These are phyloP conservation scores for Citrus sp. DNA, from an alignment of 345 rosid species.

Conservation along the genomic window DNA sequence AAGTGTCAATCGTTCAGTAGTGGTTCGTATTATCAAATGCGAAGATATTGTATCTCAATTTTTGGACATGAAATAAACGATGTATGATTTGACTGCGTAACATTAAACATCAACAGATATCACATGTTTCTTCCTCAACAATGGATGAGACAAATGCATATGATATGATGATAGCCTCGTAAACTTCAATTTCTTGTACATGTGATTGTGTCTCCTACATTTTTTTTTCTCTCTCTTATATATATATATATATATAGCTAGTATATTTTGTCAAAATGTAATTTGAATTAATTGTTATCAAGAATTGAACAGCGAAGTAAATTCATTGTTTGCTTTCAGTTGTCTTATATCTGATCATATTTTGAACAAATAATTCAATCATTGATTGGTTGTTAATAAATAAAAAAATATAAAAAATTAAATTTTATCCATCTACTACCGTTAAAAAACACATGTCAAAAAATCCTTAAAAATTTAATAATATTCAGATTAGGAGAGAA, in stretches of 20 bases:
- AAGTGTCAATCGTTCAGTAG: background rate
- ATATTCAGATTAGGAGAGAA: accelerated
- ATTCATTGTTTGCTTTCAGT: no score
- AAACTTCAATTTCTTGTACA: background rate
- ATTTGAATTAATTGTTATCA: background rate
- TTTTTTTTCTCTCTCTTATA: no score
- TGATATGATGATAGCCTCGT: background rate
- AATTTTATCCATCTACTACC: accelerated
- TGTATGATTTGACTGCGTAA: background rate
- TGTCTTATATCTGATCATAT: no score
- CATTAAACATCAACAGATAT: background rate
- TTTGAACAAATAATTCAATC: accelerated
- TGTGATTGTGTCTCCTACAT: no score
- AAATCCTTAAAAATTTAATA: no score
- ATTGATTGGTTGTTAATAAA: accelerated
- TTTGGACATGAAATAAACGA: no score
- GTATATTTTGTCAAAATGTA: no score
- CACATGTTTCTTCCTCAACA: background rate
- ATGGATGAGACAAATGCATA: background rate
- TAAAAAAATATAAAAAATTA: accelerated
- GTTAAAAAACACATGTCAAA: accelerated
- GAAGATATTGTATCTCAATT: no score
- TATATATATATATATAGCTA: no score
- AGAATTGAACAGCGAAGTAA: background rate
- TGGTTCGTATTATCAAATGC: background rate